These are phyloP conservation scores for Aegilops speltoides DNA, from an alignment of 176 grass and related monocot genomes.

Conservation along the genomic window DNA sequence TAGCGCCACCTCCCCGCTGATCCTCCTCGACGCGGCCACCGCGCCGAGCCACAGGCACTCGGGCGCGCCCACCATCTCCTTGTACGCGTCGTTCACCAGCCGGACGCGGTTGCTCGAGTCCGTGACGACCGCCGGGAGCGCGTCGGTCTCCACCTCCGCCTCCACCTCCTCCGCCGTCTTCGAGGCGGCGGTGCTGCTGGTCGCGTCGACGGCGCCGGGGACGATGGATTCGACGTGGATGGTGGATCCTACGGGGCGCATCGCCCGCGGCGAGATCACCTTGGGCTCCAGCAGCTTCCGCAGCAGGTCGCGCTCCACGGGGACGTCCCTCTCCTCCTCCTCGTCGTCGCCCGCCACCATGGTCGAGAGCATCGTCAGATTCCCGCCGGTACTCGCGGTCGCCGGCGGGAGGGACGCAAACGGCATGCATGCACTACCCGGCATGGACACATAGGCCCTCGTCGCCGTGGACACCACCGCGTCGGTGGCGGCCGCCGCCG, in stretches of 20 bases:
- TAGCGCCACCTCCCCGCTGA: constrained; percentile 81
- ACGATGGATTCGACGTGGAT: constrained; percentile 53
- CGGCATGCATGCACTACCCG: constrained; percentile 2
- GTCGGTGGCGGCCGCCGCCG: constrained; percentile 30
- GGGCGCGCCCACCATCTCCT: constrained; percentile 80
- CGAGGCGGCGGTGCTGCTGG: not conserved
- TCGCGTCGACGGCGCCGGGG: not conserved
- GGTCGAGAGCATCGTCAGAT: constrained; percentile 33
- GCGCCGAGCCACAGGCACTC: constrained; percentile 85
- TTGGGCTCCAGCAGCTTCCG: constrained; percentile 80
- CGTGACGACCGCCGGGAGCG: constrained; percentile 66
- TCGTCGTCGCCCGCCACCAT: not conserved
- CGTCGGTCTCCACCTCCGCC: constrained; percentile 67
- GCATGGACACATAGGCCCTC: constrained; percentile 23
- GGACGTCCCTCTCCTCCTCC: constrained; percentile 11
- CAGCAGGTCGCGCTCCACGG: constrained; percentile 80
- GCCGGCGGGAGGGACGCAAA: not conserved
- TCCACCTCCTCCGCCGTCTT: constrained; percentile 63
- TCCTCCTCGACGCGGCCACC: constrained; percentile 59
- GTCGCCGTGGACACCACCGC: constrained; percentile 18
- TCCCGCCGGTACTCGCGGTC: not conserved
- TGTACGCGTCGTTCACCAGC: constrained; percentile 86
- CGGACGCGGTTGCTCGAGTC: constrained; percentile 81
- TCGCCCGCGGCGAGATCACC: constrained; percentile 65
- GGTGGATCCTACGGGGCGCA: constrained; percentile 71